Evolutionary conservation across 768 basidiomycete genomes (phyloP).

Genomic region (Leccinum ochraceum): DNA sequence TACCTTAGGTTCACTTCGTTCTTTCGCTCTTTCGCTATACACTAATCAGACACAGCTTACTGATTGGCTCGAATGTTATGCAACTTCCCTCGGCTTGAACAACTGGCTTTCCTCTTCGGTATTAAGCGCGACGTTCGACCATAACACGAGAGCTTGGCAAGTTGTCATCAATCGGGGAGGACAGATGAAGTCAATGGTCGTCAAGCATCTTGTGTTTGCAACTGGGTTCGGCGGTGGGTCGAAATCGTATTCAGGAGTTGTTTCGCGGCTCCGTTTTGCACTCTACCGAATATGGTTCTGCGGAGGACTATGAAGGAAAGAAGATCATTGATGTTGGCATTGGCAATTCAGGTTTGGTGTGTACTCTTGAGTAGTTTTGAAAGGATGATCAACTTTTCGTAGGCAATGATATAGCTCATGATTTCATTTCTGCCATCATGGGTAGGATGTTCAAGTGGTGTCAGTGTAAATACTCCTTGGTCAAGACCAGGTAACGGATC

Average conservation of each 20-base stretch:
- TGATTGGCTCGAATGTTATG: conserved; percentile 66
- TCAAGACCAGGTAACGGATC: too few relatives aligned
- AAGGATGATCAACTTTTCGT: background rate
- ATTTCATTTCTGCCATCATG: conserved; percentile 24
- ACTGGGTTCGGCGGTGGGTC: conserved; percentile 41
- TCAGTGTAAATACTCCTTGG: too few relatives aligned
- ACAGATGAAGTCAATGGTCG: conserved; percentile 33
- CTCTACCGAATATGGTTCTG: conserved; percentile 49
- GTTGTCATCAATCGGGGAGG: conserved; percentile 37
- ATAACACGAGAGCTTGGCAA: conserved; percentile 42
- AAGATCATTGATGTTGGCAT: conserved; percentile 66
- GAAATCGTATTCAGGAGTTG: conserved; percentile 35
- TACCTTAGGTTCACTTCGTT: conserved; percentile 11
- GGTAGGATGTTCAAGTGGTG: too few relatives aligned
- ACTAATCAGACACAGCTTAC: conserved; percentile 42
- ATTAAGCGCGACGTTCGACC: conserved; percentile 35
- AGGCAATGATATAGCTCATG: conserved; percentile 42
- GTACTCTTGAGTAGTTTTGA: background rate
- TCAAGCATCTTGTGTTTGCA: conserved; percentile 35
- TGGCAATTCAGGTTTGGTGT: conserved; percentile 51
- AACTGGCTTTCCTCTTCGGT: conserved; percentile 57
- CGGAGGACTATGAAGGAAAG: conserved; percentile 52
- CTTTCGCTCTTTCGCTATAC: background rate
- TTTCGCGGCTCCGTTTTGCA: conserved; percentile 57
- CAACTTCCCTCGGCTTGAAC: conserved; percentile 55